phyloP scores from a whole-genome alignment of 768 basidiomycete species.

The Terana coerulea region DNA sequence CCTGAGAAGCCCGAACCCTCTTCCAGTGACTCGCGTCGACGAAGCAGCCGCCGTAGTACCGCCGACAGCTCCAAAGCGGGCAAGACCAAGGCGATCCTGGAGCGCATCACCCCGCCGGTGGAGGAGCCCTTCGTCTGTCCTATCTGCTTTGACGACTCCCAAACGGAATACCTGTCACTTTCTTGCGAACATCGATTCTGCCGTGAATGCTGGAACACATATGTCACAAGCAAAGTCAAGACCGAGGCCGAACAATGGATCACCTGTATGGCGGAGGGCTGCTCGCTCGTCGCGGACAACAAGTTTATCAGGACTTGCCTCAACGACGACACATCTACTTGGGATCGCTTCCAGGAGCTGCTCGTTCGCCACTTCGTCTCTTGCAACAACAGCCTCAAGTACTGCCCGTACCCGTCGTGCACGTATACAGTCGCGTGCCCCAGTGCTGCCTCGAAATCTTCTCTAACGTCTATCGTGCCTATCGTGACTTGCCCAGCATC shows the following conservation, averaged over 20 bases:
- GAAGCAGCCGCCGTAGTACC: constrained; percentile 22
- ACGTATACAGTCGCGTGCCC: constrained; percentile 91
- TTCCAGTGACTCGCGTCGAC: constrained; percentile 22
- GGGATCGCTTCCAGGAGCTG: constrained; percentile 79
- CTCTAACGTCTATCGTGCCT: constrained; percentile 78
- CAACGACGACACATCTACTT: constrained; percentile 48
- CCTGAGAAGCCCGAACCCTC: constrained; percentile 32
- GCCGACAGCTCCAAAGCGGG: constrained; percentile 22
- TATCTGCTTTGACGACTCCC: constrained; percentile 84
- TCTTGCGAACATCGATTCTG: constrained; percentile 86
- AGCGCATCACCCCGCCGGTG: constrained; percentile 24
- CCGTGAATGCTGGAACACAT: constrained; percentile 78
- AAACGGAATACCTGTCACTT: constrained; percentile 61
- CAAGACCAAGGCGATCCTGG: constrained; percentile 24
- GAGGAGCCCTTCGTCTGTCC: constrained; percentile 75
- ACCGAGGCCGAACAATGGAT: constrained; percentile 74
- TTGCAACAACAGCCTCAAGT: constrained; percentile 79
- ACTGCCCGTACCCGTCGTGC: constrained; percentile 94
- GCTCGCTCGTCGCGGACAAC: constrained; percentile 62
- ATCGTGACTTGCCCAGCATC: constrained; percentile 81
- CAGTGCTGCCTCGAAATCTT: constrained; percentile 68
- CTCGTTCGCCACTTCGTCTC: constrained; percentile 88
- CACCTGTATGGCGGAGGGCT: constrained; percentile 80
- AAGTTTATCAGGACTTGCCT: constrained; percentile 56
- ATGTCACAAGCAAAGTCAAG: constrained; percentile 74